A percentile compares a stretch with the other conserved stretches of the same genome.
phyloP scores from a whole-genome alignment of 768 basidiomycete genomes.

The Nidula microcarpa region DNA sequence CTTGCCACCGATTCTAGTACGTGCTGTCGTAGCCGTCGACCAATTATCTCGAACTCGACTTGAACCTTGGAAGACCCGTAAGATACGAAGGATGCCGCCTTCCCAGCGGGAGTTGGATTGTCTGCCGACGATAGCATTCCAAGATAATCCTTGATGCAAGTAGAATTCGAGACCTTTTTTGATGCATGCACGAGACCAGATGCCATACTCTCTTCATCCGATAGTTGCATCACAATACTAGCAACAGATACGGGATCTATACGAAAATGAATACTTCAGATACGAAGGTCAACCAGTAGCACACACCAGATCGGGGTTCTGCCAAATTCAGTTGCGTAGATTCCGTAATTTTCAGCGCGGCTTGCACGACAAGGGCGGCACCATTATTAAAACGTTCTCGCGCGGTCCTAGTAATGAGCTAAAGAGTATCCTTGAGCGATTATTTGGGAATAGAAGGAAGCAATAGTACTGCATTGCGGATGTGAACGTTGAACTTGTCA shows the following conservation, averaged over 20 bases:
- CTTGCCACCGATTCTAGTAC: conserved; percentile 76
- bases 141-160: conserved; percentile 77
- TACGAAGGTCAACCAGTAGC: not conserved
- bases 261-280: not conserved
- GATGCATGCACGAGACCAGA: conserved; percentile 55
- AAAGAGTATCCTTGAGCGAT: conserved; percentile 10
- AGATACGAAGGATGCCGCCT: conserved; percentile 69
- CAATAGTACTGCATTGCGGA: conserved; percentile 77
- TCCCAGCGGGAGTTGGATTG: conserved; percentile 74
- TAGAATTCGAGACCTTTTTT: conserved; percentile 53
- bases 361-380: conserved; percentile 68
- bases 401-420: conserved; percentile 79
- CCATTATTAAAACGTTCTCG: conserved; percentile 77
- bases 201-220: conserved; percentile 60
- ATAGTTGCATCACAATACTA: conserved; percentile 58
- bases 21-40: conserved; percentile 60
- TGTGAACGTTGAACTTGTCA: conserved; percentile 80
- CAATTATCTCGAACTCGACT: conserved; percentile 77
- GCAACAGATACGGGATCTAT: conserved; percentile 67
- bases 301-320: conserved; percentile 63
- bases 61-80: conserved; percentile 68
- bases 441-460: not conserved
- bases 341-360: conserved; percentile 69
- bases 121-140: conserved; percentile 77
- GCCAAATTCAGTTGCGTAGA: conserved; percentile 53